Conservation (phyloP, 768 basidiomycete genomes). For the Gyrodon lividus region DNA sequence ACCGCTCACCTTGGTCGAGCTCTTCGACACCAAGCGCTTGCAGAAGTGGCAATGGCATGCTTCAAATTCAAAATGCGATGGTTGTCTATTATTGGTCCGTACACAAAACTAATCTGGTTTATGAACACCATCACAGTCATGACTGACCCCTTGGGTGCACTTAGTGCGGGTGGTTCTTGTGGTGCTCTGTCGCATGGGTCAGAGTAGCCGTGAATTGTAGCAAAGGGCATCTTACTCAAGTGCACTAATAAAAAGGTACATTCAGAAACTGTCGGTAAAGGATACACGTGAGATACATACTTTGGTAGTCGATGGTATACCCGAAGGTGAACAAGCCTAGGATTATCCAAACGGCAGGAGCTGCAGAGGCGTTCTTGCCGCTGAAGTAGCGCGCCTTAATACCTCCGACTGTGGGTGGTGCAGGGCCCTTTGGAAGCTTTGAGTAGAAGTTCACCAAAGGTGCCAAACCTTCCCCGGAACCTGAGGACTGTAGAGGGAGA, state of each 20-base stretch:
- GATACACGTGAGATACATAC: conserved; percentile 47
- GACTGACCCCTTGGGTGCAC: conserved; percentile 4
- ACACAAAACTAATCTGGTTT: conserved; percentile 19
- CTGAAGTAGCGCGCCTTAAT: conserved; percentile 82
- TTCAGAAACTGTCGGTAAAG: conserved; percentile 8
- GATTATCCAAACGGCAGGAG: conserved; percentile 63
- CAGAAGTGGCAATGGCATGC: not conserved
- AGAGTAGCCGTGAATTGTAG: conserved; percentile 15
- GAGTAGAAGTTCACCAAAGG: conserved; percentile 95
- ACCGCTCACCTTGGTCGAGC: conserved; percentile 3
- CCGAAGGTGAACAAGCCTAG: conserved; percentile 70
- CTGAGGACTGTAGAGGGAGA: conserved; percentile 61
- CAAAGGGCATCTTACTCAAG: conserved; percentile 57
- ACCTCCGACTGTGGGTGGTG: conserved; percentile 58
- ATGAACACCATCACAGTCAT: conserved; percentile 2
- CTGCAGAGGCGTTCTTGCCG: conserved; percentile 81
- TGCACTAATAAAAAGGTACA: conserved; percentile 56
- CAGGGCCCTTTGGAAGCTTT: conserved; percentile 89
- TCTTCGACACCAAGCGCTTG: not conserved
- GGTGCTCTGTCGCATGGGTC: conserved; percentile 59
- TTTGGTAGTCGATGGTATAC: conserved; percentile 88
- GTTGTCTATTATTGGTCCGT: conserved; percentile 26
- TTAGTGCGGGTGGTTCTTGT: conserved; percentile 89
- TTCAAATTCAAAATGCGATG: conserved; percentile 15
- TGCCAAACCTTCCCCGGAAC: conserved; percentile 75